A percentile compares a stretch with the other conserved stretches of the same genome.
phyloP scores from a whole-genome alignment of 345 rosid species.

The Camelina laxa region DNA sequence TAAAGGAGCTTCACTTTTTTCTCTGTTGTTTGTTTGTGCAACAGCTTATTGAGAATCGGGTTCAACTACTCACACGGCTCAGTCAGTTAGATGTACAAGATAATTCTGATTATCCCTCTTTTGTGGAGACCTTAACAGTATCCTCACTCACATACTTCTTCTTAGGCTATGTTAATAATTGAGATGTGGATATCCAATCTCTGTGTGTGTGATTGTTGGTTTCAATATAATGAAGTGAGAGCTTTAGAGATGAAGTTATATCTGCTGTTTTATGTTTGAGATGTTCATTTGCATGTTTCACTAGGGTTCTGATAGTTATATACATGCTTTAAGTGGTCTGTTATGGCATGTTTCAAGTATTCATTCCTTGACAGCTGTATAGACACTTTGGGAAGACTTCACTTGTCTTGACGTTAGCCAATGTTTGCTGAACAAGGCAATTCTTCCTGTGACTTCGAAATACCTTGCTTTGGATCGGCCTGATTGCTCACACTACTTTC shows the following conservation, averaged over 20 bases:
- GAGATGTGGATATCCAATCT: not conserved
- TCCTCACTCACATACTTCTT: slow-evolving; percentile 44
- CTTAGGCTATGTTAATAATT: not conserved
- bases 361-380: slow-evolving; percentile 54
- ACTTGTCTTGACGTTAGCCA: slow-evolving; percentile 90
- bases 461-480: slow-evolving; percentile 54
- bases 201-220: slow-evolving; percentile 1
- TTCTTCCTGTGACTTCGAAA: slow-evolving; percentile 65
- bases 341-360: slow-evolving; percentile 20
- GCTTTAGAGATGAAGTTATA: not conserved
- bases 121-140: slow-evolving; percentile 65
- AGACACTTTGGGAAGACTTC: slow-evolving; percentile 81
- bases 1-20: slow-evolving; percentile 28
- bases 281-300: slow-evolving; percentile 7
- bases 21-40: not conserved
- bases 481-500: slow-evolving; percentile 51
- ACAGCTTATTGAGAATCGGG: slow-evolving; percentile 78
- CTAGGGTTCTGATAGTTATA: not conserved
- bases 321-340: not conserved
- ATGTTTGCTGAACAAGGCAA: slow-evolving; percentile 74
- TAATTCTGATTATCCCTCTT: slow-evolving; percentile 54
- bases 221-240: not conserved
- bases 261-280: not conserved
- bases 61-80: slow-evolving; percentile 58
- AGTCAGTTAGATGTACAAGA: slow-evolving; percentile 52